These are phyloP conservation scores for Boletus insuetus DNA, from an alignment of 768 basidiomycete species.

Conservation along the genomic window DNA sequence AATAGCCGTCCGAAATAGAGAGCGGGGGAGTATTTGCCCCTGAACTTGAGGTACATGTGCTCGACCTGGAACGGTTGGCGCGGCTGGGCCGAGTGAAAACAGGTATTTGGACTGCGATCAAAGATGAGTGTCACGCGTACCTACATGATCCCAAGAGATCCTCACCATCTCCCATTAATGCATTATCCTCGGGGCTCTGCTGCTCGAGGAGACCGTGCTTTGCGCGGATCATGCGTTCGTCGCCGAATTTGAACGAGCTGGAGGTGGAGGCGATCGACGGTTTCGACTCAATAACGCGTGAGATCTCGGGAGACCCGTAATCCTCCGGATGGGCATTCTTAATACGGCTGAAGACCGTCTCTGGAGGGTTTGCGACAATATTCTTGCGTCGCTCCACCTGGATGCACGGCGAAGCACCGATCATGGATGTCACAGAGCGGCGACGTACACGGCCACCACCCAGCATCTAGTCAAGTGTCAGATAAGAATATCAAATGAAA, in stretches of 20 bases:
- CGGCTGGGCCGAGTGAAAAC: conserved; percentile 62
- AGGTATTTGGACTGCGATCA: conserved; percentile 41
- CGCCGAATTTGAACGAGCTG: conserved; percentile 58
- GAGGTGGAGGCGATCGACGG: conserved; percentile 65
- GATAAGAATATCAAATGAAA: neutral
- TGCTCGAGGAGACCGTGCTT: conserved; percentile 59
- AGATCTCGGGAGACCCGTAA: conserved; percentile 39
- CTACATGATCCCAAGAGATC: conserved; percentile 51
- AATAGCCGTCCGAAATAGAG: conserved; percentile 65
- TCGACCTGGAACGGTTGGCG: conserved; percentile 57
- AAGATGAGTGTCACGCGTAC: conserved; percentile 22
- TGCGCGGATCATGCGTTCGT: conserved; percentile 65
- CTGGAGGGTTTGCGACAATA: conserved; percentile 25
- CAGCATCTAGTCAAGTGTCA: conserved; percentile 55
- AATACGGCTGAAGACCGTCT: conserved; percentile 38
- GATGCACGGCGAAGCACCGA: conserved; percentile 69
- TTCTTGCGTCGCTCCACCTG: conserved; percentile 64
- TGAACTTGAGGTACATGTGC: conserved; percentile 65
- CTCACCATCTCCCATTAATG: conserved; percentile 63
- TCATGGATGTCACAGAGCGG: conserved; percentile 59
- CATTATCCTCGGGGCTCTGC: conserved; percentile 66
- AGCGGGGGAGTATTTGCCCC: conserved; percentile 71
- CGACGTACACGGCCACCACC: conserved; percentile 75
- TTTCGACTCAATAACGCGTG: conserved; percentile 50
- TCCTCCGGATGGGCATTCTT: conserved; percentile 11